Base-by-base conservation (phyloP, 1,139 yeast species). In the Debaryomycetaceae sp. region DNA sequence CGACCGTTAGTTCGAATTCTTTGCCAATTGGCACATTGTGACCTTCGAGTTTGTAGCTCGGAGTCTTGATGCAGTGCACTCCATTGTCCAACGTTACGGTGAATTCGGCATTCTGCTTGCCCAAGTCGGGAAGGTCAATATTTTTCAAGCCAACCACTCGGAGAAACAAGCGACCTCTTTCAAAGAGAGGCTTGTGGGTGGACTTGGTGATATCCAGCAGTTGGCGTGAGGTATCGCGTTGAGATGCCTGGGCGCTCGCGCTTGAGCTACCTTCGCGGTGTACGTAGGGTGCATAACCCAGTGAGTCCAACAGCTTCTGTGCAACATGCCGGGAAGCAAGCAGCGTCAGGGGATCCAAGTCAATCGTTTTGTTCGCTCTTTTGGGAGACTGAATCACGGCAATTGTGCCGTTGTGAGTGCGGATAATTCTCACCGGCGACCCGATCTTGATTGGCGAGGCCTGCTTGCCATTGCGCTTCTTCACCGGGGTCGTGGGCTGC, bases 61-160 rank as follows among this genome's bases (percentile, higher is more conserved):
- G 80, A 0, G 96, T 89, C 27, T 80, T 76, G 29, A 88, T 77
- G 36, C 91, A 78, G 49, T 91, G 96, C 23, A 82, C 78, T 2
- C 96, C 96, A 53, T 91, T 91, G 53, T 91, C 97, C 43, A 91
- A 65, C 6, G 86, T 78, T 27, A 88, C 49, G 28, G 78, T 74
- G 55, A 84, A 79, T 33, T 71, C 69, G 2, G 89, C 89, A 23
- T 75, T 62, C 37, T 78, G 78, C 4, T 53, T 49, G 14, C 56
- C 56, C 34, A 78, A 54, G 30, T 76, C 74, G 1, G 88, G 83
- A 34, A 88, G 56, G 7, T 60, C 59, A 24, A 88, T 52, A 28
- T 73, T 74, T 38, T 69, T 65, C 33, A 86, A 53, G 0, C 79
- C 77, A 34, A 78, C 63, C 16, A 88, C 67, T 34, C 80, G 66